A percentile compares a stretch with the other conserved stretches of the same genome.
These are phyloP conservation scores for Schizosaccharomyces cryophilus DNA, from an alignment of 805 yeast genomes.

Conservation along the genomic window DNA sequence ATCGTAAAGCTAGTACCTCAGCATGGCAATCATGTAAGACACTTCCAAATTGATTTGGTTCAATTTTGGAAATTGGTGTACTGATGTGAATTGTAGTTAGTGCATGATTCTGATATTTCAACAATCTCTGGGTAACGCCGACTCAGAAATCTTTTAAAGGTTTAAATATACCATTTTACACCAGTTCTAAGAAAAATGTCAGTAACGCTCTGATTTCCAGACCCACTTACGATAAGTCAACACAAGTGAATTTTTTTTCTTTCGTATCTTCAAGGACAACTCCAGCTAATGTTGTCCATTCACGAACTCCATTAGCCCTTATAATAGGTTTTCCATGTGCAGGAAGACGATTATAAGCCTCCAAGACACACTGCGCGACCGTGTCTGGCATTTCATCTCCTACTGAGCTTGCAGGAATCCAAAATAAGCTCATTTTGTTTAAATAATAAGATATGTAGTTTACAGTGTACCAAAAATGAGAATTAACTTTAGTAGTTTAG, in stretches of 20 bases:
- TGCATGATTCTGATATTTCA: too few relatives aligned
- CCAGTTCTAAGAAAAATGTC: background rate
- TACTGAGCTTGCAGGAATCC: too few relatives aligned
- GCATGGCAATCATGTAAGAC: constrained; percentile 1
- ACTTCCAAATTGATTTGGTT: background rate
- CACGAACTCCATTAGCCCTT: constrained; percentile 1
- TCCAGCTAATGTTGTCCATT: constrained; percentile 3
- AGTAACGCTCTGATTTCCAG: background rate
- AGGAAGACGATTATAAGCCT: background rate
- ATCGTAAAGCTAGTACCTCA: background rate
- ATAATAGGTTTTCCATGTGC: background rate
- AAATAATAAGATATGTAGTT: too few relatives aligned
- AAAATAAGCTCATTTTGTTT: too few relatives aligned
- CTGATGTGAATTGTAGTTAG: background rate
- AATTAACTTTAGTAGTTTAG: too few relatives aligned
- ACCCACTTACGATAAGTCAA: background rate
- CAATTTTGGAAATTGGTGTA: background rate
- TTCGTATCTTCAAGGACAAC: background rate
- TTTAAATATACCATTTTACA: background rate
- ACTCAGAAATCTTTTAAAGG: too few relatives aligned
- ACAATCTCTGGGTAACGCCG: too few relatives aligned
- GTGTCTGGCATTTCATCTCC: background rate
- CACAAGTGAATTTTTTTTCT: background rate
- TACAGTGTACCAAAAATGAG: too few relatives aligned
- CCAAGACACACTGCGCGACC: background rate